phyloP scores from a whole-genome alignment of 169 alveolate genomes.

The Hepatocystis sp. region DNA sequence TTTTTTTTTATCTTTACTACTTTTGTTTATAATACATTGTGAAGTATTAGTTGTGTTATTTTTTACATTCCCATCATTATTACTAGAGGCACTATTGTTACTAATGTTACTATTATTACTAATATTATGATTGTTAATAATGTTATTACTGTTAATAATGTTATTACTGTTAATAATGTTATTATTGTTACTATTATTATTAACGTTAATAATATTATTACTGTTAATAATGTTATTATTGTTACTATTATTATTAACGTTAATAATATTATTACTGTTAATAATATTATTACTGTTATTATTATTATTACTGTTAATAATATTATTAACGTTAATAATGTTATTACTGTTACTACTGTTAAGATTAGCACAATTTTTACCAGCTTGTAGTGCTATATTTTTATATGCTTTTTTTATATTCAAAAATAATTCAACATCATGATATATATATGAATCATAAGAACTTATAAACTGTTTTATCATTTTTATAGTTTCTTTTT shows the following conservation, averaged over 20 bases:
- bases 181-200: too few species aligned
- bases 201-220: too few species aligned
- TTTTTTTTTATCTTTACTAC: neutral
- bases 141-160: too few species aligned
- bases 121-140: too few species aligned
- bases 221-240: too few species aligned
- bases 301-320: neutral
- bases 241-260: neutral
- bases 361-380: neutral
- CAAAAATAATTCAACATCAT: constrained; percentile 15
- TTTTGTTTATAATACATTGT: neutral
- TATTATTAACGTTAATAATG: neutral
- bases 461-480: constrained; percentile 67
- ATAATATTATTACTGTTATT: too few species aligned
- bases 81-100: too few species aligned
- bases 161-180: too few species aligned
- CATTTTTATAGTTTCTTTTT: constrained; percentile 7
- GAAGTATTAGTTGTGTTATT: too few species aligned
- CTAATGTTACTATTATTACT: too few species aligned
- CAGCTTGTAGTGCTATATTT: neutral
- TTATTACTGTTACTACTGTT: neutral
- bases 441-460: constrained; percentile 55
- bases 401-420: constrained; percentile 26
- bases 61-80: too few species aligned
- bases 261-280: too few species aligned